These are phyloP conservation scores for Aspergillus taichungensis DNA, from an alignment of 495 filamentous ascomycete species.

Conservation along the genomic window DNA sequence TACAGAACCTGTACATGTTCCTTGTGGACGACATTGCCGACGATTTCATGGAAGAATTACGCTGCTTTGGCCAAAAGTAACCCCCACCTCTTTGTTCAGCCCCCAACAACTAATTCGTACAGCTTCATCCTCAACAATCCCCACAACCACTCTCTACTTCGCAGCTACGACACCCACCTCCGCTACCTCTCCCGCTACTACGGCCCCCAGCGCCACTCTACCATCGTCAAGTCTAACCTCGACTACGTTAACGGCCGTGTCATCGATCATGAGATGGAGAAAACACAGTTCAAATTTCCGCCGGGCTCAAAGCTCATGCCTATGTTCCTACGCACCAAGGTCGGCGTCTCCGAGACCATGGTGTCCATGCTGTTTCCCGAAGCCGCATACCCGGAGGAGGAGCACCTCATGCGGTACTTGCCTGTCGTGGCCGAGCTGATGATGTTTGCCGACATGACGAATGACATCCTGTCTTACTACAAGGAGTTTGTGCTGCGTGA, in stretches of 20 bases:
- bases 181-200: neutral
- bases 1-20: neutral
- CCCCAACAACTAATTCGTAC: neutral
- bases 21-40: neutral
- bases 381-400: neutral
- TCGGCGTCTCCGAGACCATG: neutral
- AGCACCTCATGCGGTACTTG: neutral
- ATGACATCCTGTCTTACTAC: slow-evolving; percentile 4
- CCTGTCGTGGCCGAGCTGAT: neutral
- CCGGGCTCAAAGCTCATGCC: neutral
- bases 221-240: neutral
- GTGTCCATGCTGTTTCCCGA: neutral
- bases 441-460: neutral
- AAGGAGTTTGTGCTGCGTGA: slow-evolving; percentile 1
- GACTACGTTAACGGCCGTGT: slow-evolving; percentile 2
- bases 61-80: neutral
- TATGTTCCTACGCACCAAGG: slow-evolving; percentile 3
- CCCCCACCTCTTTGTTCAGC: too few relatives aligned
- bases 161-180: neutral
- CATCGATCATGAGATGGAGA: slow-evolving; percentile 1
- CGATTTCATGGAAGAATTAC: neutral
- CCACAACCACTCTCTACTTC: neutral
- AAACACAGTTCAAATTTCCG: neutral
- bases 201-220: neutral
- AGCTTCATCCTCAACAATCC: neutral